A percentile compares a stretch with the other conserved stretches of the same genome.
Conservation (phyloP, 768 basidiomycete species). For the Tricholoma matsutake region DNA sequence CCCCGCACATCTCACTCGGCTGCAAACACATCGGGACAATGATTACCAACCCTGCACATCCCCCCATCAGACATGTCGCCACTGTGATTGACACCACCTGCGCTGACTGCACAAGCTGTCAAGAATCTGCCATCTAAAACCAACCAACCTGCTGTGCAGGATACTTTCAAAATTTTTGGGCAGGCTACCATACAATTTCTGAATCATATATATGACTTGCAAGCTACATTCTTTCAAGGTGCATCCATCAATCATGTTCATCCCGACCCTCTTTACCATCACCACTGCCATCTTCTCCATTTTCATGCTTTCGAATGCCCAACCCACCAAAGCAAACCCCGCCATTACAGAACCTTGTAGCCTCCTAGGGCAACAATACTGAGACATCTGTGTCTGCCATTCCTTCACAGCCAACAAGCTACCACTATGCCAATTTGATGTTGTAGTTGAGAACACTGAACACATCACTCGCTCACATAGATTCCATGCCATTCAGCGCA, state of each 20-base stretch:
- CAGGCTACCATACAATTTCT: conserved; percentile 7
- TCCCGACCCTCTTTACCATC: conserved; percentile 25
- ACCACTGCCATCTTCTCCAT: conserved; percentile 34
- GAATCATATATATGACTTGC: not conserved
- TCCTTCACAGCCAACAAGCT: not conserved
- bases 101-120: too few species aligned
- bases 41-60: too few species aligned
- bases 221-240: not conserved
- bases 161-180: conserved; percentile 2
- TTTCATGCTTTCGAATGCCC: conserved; percentile 34
- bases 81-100: too few species aligned
- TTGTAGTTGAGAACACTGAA: not conserved
- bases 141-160: conserved; percentile 5
- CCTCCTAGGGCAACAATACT: conserved; percentile 21
- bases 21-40: too few species aligned
- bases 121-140: too few species aligned
- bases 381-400: conserved; percentile 7
- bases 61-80: too few species aligned
- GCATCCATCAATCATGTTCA: conserved; percentile 23
- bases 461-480: conserved; percentile 6
- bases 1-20: too few species aligned
- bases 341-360: conserved; percentile 14
- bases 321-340: conserved; percentile 30
- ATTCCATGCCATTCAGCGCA: conserved; percentile 9
- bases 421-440: not conserved